phyloP scores from a whole-genome alignment of 306 rosid species.

The Mimosa pudica region DNA sequence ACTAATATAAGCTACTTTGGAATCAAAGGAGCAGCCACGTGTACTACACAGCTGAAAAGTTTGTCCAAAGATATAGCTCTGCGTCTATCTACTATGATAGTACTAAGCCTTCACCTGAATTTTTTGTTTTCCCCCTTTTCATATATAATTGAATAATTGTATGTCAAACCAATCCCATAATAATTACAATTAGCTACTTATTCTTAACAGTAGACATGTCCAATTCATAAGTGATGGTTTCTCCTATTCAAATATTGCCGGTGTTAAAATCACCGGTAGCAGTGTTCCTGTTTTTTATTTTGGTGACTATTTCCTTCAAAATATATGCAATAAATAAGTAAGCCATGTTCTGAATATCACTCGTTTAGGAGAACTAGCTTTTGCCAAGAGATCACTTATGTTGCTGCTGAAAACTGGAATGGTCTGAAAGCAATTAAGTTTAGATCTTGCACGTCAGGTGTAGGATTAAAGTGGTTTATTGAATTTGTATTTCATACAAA shows the following conservation, averaged over 20 bases:
- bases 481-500: not conserved
- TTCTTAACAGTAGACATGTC: not conserved
- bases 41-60: not conserved
- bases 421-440: not conserved
- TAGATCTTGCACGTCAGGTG: not conserved
- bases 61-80: not conserved
- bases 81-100: not conserved
- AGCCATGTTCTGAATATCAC: not conserved
- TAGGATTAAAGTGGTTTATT: slow-evolving; percentile 5
- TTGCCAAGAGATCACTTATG: not conserved
- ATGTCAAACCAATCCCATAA: not conserved
- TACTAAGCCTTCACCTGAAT: not conserved
- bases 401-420: not conserved
- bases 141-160: not conserved
- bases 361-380: not conserved
- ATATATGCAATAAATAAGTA: not conserved
- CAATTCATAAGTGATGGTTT: not conserved
- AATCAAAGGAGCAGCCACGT: not conserved
- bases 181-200: not conserved
- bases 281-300: not conserved
- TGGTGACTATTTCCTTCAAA: not conserved
- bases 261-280: not conserved
- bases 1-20: not conserved
- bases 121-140: not conserved
- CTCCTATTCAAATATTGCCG: too few species aligned